Percentiles rank a stretch among this genome's conserved stretches.
Conservation (phyloP, 441 rosid species). For the Pelargonium fulgidum region DNA sequence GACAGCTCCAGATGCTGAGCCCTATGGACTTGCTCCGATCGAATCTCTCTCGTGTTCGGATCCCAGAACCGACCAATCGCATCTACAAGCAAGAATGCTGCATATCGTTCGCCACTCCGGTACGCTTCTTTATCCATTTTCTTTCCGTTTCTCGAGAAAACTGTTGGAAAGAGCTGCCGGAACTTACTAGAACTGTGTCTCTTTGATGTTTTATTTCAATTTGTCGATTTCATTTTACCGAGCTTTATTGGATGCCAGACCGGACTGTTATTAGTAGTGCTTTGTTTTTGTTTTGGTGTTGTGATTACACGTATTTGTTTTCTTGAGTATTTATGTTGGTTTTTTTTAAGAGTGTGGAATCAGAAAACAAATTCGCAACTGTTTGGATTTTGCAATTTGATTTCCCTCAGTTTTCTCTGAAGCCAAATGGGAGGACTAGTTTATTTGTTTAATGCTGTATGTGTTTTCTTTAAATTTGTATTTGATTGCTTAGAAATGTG, state of each 20-base stretch:
- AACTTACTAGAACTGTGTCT: neutral
- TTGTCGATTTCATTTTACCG: neutral
- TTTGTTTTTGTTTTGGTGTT: no score
- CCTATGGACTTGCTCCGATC: constrained; percentile 89
- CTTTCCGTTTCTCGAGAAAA: constrained; percentile 12
- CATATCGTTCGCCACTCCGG: constrained; percentile 87
- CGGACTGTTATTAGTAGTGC: neutral
- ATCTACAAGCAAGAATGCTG: constrained; percentile 96
- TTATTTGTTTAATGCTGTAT: neutral
- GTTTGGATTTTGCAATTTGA: no score
- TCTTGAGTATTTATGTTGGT: no score
- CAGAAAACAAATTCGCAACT: no score
- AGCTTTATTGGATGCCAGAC: neutral
- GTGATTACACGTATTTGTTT: no score
- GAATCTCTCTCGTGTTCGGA: constrained; percentile 87
- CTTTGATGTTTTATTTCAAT: neutral
- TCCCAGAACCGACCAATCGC: constrained; percentile 94
- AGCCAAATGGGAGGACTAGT: neutral
- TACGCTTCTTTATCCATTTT: constrained; percentile 22
- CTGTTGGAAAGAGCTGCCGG: constrained; percentile 4
- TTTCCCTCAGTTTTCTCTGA: neutral
- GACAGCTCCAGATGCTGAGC: constrained; percentile 16
- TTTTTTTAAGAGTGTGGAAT: no score
- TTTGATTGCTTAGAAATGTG: neutral
- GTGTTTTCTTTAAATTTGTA: neutral